Base-by-base conservation (phyloP, 169 alveolate genomes). In the Plasmodium yoelii region DNA sequence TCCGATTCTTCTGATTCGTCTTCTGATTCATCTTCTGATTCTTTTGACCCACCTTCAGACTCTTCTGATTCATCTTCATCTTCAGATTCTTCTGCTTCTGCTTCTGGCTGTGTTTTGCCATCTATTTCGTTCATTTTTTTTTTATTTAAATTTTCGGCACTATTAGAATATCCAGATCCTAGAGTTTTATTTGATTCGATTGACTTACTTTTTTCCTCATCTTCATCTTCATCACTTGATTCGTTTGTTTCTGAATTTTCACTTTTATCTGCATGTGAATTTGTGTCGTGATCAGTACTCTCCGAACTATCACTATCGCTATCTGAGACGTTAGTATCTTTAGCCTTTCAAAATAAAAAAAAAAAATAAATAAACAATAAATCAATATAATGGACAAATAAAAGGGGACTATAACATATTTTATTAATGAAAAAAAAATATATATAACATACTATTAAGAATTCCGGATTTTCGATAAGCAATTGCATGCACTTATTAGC, bases 401-500 rank as follows among this genome's bases (percentile, higher is more conserved):
- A 9, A 39, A 22, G 18, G 18, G 18, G 18, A 34, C 13, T 34
- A 12, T 34, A 12, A 39, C 18, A 64, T 51, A 56, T 22, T 22
- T 22, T 22, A 22, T 64, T 12, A 1, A 73, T 26, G 7, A 13
- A 12, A 28, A 22, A 24, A 1, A 47, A 3, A 64, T 8, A 64
- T 46, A 49, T 46, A 10, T 6, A 26, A 8, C 61, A 46, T 26
- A 77, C 88, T 26, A 44, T 77, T 42, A 77, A 64, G 42, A 77
- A 42, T 1, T 77, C 88, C 53, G 88, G 88, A 18, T 15, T n/a
- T 19, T 77, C 77, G 2, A 77, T 77, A 24, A 77, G 57, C 88
- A 77, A 63, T 39, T 77, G 77, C 22, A 77, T 15, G 56, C 80
- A 77, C 26, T 46, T 77, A 49, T 77, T 77, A 4, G 88, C 88